phyloP scores from a whole-genome alignment of 352 stramenopile species.

The Phytophthora vignae region DNA sequence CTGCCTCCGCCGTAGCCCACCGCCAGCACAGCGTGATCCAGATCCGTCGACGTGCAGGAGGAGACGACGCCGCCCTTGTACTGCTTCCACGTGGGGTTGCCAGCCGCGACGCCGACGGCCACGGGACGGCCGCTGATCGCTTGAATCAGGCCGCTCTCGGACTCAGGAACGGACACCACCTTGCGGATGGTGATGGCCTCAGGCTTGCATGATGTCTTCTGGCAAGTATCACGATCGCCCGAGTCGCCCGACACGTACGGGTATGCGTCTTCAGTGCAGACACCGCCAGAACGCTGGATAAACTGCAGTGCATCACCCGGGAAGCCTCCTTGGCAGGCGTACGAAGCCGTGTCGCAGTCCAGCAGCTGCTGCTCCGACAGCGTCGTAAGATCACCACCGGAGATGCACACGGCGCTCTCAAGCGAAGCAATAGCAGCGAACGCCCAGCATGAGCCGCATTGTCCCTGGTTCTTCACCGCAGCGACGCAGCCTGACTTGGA shows the following conservation, averaged over 20 bases:
- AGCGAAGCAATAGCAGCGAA: slow-evolving; percentile 94
- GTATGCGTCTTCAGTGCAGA: slow-evolving; percentile 83
- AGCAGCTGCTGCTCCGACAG: slow-evolving; percentile 95
- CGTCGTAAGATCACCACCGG: slow-evolving; percentile 68
- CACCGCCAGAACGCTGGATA: slow-evolving; percentile 77
- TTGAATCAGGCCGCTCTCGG: slow-evolving; percentile 79
- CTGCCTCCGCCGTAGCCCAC: slow-evolving; percentile 91
- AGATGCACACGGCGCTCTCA: slow-evolving; percentile 91
- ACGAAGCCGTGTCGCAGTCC: slow-evolving; percentile 86
- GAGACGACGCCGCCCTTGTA: slow-evolving; percentile 95
- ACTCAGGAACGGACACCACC: slow-evolving; percentile 72
- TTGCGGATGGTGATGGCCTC: slow-evolving; percentile 47
- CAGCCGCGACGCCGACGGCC: slow-evolving; percentile 94
- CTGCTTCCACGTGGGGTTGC: slow-evolving; percentile 97
- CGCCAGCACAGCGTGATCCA: slow-evolving; percentile 98
- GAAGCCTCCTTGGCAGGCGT: slow-evolving; percentile 92
- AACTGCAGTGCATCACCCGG: slow-evolving; percentile 91
- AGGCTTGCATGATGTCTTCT: slow-evolving; percentile 38
- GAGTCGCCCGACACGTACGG: slow-evolving; percentile 79
- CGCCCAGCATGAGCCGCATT: slow-evolving; percentile 98
- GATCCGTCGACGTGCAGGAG: slow-evolving; percentile 79
- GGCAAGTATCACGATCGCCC: slow-evolving; percentile 42
- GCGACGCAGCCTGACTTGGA: slow-evolving; percentile 65
- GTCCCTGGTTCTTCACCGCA: slow-evolving; percentile 95
- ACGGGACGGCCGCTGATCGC: slow-evolving; percentile 94